A percentile compares a stretch with the other conserved stretches of the same genome.
Evolutionary conservation across 2,329 filamentous ascomycete species (phyloP).

Genomic region (Aspergillus sclerotialis): DNA sequence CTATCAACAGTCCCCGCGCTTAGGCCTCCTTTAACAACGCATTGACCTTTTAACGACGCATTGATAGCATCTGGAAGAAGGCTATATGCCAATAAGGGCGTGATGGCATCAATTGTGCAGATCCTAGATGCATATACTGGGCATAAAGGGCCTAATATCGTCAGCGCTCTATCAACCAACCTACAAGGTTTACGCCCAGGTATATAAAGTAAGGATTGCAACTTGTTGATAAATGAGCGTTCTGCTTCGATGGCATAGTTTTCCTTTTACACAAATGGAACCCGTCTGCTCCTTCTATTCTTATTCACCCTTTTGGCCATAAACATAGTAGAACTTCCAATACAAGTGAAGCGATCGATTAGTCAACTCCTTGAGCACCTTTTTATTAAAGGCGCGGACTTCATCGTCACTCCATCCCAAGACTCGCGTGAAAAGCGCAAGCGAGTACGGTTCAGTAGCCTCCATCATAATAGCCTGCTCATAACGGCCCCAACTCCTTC

Average conservation of each 20-base stretch:
- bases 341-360: constrained; percentile 33
- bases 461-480: constrained; percentile 24
- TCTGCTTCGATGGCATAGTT: background rate
- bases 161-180: too few species aligned
- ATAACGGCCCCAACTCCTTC: constrained; percentile 28
- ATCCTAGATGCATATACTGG: too few species aligned
- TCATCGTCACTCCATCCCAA: constrained; percentile 31
- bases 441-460: constrained; percentile 23
- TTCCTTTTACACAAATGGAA: background rate
- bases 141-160: too few species aligned
- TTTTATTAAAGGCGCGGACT: constrained; percentile 31
- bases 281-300: too few species aligned
- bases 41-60: too few species aligned
- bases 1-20: too few species aligned
- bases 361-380: constrained; percentile 31
- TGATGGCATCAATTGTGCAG: too few species aligned
- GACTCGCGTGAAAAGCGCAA: constrained; percentile 24
- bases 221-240: background rate
- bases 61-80: too few species aligned
- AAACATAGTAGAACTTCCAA: constrained; percentile 24
- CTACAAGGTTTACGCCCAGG: too few species aligned
- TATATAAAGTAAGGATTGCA: background rate
- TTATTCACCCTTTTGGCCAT: constrained; percentile 18
- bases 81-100: too few species aligned
- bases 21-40: too few species aligned